phyloP scores from a whole-genome alignment of 768 basidiomycete species.

The Cyathus striatus region DNA sequence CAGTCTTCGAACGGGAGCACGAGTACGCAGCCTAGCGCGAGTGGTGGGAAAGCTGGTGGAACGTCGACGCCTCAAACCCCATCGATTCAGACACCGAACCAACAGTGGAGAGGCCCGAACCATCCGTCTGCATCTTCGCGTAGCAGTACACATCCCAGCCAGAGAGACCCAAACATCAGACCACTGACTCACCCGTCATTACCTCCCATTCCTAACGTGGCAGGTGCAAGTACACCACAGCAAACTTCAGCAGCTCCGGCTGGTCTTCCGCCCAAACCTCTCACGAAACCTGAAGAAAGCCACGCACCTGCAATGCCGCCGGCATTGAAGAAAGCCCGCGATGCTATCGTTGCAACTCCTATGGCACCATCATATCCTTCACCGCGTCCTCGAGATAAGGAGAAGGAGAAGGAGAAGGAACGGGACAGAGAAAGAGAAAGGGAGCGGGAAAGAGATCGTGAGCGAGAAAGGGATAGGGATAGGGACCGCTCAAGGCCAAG shows the following conservation, averaged over 20 bases:
- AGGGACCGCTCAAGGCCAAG: slow-evolving; percentile 8
- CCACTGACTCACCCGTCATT: neutral
- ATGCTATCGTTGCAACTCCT: neutral
- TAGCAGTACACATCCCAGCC: neutral
- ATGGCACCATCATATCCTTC: neutral
- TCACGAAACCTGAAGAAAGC: too few relatives aligned
- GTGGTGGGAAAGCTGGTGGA: slow-evolving; percentile 7
- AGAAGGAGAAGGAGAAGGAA: neutral
- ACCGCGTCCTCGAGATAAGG: neutral
- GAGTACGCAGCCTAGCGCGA: slow-evolving; percentile 9
- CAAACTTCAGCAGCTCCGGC: too few relatives aligned
- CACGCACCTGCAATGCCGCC: too few relatives aligned
- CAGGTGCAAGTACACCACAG: too few relatives aligned
- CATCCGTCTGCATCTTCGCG: neutral
- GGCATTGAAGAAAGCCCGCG: slow-evolving; percentile 6
- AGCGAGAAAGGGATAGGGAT: slow-evolving; percentile 7
- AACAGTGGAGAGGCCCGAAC: neutral
- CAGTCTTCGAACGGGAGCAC: slow-evolving; percentile 6
- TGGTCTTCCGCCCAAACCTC: neutral
- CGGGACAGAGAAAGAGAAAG: slow-evolving; percentile 15
- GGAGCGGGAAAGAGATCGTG: slow-evolving; percentile 11
- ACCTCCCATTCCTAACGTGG: neutral
- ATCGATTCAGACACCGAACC: slow-evolving; percentile 6
- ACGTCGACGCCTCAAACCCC: slow-evolving; percentile 10
- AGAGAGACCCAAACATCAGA: neutral